phyloP scores from a whole-genome alignment of 2,329 filamentous ascomycete species.

The Aspergillus latus region DNA sequence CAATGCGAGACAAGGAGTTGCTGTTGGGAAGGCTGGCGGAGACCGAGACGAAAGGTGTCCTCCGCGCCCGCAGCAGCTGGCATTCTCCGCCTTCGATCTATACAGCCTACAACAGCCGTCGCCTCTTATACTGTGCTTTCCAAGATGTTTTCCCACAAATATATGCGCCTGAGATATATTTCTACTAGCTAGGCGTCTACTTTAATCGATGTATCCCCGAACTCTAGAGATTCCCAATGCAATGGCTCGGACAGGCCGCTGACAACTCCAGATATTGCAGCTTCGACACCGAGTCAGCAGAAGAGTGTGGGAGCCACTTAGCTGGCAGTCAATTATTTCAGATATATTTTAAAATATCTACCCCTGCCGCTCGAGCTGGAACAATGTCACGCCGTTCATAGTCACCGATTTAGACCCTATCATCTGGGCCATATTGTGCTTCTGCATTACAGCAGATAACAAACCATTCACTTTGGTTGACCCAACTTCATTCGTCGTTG shows the following conservation, averaged over 20 bases:
- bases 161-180: too few species aligned
- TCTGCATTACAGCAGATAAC: slow-evolving; percentile 26
- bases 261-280: neutral
- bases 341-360: slow-evolving; percentile 7
- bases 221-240: too few species aligned
- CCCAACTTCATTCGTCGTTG: slow-evolving; percentile 36
- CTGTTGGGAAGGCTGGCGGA: neutral
- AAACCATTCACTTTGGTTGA: slow-evolving; percentile 35
- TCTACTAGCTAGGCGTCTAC: too few species aligned
- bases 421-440: slow-evolving; percentile 20
- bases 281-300: neutral
- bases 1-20: neutral
- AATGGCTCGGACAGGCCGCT: too few species aligned
- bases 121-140: neutral
- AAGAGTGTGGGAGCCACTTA: neutral
- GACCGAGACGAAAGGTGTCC: slow-evolving; percentile 9
- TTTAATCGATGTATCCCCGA: too few species aligned
- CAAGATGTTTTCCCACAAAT: too few species aligned
- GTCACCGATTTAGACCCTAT: slow-evolving; percentile 32
- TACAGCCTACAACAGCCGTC: neutral
- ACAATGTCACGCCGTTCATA: slow-evolving; percentile 28
- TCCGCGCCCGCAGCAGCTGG: slow-evolving; percentile 2
- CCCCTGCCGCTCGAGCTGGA: slow-evolving; percentile 24
- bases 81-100: slow-evolving; percentile 4
- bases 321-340: neutral